Evolutionary conservation across 2,329 filamentous ascomycete species (phyloP).

Genomic region (Colletotrichum gigasporum): DNA sequence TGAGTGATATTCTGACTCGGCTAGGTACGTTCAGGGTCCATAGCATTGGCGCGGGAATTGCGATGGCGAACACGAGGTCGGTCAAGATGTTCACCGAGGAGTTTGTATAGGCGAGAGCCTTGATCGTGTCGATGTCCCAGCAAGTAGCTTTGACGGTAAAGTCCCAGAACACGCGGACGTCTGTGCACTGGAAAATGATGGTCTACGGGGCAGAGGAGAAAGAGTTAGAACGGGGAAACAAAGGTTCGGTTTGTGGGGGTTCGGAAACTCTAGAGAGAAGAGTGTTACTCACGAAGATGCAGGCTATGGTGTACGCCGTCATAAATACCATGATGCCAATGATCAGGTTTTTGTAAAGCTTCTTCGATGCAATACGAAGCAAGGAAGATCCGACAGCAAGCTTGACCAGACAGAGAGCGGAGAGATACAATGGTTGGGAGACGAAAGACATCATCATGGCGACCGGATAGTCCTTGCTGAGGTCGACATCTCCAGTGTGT

Average conservation of each 20-base stretch:
- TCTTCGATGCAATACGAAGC: slow-evolving; percentile 49
- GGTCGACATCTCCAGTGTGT: slow-evolving; percentile 52
- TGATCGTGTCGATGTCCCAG: slow-evolving; percentile 49
- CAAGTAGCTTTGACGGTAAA: slow-evolving; percentile 47
- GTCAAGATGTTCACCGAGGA: slow-evolving; percentile 46
- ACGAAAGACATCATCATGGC: slow-evolving; percentile 54
- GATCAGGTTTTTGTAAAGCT: slow-evolving; percentile 46
- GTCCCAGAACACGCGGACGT: slow-evolving; percentile 58
- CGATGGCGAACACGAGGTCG: slow-evolving; percentile 48
- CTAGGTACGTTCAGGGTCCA: slow-evolving; percentile 51
- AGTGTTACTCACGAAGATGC: slow-evolving; percentile 46
- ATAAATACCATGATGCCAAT: slow-evolving; percentile 48
- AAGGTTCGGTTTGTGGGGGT: no score
- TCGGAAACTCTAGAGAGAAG: background rate
- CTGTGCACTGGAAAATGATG: slow-evolving; percentile 56
- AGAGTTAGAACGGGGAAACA: no score
- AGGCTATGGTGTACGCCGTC: slow-evolving; percentile 41
- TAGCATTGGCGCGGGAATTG: slow-evolving; percentile 49
- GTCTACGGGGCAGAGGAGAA: slow-evolving; percentile 43
- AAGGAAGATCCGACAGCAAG: slow-evolving; percentile 52
- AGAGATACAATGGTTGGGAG: slow-evolving; percentile 54
- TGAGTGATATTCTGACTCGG: slow-evolving; percentile 49
- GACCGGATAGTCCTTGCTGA: slow-evolving; percentile 39
- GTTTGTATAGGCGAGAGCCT: slow-evolving; percentile 54
- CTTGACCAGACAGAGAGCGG: slow-evolving; percentile 52